Evolutionary conservation across 2,329 filamentous ascomycete species (phyloP), one percentile per base, ranked within the genome.

Genomic region (Fusarium equiseti): DNA sequence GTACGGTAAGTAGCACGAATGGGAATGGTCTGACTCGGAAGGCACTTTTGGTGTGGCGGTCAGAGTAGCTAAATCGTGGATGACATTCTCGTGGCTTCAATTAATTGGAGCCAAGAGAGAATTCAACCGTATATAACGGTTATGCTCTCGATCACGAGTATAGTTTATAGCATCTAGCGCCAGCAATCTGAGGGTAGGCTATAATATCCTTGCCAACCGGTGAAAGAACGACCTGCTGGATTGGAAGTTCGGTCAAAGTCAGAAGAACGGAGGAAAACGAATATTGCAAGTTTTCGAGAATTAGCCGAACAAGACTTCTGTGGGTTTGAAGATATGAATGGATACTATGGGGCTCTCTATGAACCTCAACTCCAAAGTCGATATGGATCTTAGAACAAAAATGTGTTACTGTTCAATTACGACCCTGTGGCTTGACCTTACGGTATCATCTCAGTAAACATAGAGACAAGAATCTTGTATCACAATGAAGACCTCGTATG

Each of bases 11-110:
- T 43, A 53, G 7, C n/a, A 53, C 50, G 9, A 26, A 43, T 42
- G n/a, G 42, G 31, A 42, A 53, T 53, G 35, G 50, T 43, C 50
- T 43, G 50, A 40, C 50, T 27, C 18, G 50, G 50, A 16, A 53
- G 24, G 32, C 24, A 53, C 50, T 42, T 53, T 53, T 43, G 35
- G 24, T 29, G 24, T 53, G 50, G 50, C 50, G 50, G 50, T 53
- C 50, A 53, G 35, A 18, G 50, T 43, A 53, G 35, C 24, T 29
- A 11, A 22, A 53, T 53, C 13, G 16, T 18, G 15, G 58, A 63
- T 42, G 42, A 42, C n/a, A 32, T 8, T 22, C 27, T 22, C 32
- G n/a, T 53, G 38, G 32, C 50, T 43, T 43, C 8, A 42, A n/a
- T 24, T 29, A 26, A 52, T 29, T 40, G 50, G 32, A 42, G 24